Base-by-base conservation (phyloP, 2,329 filamentous ascomycete genomes). In the Sarocladiaceae sp. region DNA sequence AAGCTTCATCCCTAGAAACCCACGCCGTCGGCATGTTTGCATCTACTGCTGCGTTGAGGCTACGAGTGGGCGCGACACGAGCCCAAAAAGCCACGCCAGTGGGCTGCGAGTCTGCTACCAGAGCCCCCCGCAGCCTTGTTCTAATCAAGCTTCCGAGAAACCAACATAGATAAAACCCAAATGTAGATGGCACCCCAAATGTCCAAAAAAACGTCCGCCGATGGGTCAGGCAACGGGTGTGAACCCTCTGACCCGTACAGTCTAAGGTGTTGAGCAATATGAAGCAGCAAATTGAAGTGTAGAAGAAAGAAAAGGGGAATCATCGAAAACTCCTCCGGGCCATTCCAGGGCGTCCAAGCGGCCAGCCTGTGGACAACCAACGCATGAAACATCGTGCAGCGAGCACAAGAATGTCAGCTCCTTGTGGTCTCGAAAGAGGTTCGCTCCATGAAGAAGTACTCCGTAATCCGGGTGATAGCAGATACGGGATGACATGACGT, bases 241-340 rank as follows among this genome's bases (percentile, higher is more conserved):
- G 48, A 66, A 69, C 67, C 67, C 67, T 61, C 61, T 63, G 61
- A 59, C 64, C 66, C 65, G 58, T 67, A 63, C 63, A 68, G 53
- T 64, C 66, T 70, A 66, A 54, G 40, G 28, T 33, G 31, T 48
- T 48, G 44, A 31, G 44, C 44, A 28, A 25, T 28, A 22, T 20
- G 23, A 42, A 29, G 25, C 22, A 20, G 26, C 25, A 33, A 48
- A n/a, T 6, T 20, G 26, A 33, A 5, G 20, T 18, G n/a, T 4
- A 33, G 17, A 48, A 48, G 10, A 18, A 33, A 15, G 22, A 28
- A 17, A n/a, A 46, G 33, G 22, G 7, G 23, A 17, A n/a, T 17
- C 35, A 17, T 37, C 35, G 8, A 37, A 6, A 28, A 44, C 13
- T 6, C 17, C 22, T 23, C 17, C 7, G 22, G 12, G 22, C 10